These are phyloP conservation scores for Stropharia rugosoannulata DNA, from an alignment of 768 basidiomycete genomes.

Conservation along the genomic window DNA sequence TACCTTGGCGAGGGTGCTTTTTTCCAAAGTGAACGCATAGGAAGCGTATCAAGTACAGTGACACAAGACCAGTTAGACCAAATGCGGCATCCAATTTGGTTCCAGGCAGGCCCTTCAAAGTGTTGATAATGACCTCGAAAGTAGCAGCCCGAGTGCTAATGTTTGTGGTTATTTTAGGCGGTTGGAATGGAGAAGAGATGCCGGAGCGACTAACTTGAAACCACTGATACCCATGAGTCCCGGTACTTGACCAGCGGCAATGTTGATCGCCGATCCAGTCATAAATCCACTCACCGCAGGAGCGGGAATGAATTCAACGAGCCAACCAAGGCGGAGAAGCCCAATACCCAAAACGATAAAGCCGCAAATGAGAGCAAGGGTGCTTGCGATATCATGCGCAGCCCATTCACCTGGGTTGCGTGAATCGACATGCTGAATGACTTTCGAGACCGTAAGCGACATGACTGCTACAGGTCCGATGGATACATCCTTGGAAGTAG, in stretches of 20 bases:
- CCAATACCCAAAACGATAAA: constrained; percentile 92
- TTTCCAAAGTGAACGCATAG: constrained; percentile 47
- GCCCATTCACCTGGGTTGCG: constrained; percentile 57
- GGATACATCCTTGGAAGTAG: constrained; percentile 98
- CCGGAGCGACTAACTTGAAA: constrained; percentile 60
- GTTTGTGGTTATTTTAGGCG: constrained; percentile 5
- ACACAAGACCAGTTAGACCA: constrained; percentile 73
- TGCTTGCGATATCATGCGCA: constrained; percentile 77
- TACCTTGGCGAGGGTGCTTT: constrained; percentile 64
- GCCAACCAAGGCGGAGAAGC: constrained; percentile 86
- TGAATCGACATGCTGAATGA: constrained; percentile 66
- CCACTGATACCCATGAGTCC: constrained; percentile 85
- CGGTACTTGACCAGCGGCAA: constrained; percentile 85
- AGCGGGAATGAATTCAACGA: constrained; percentile 91
- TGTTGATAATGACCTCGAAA: constrained; percentile 90
- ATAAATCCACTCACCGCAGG: constrained; percentile 90
- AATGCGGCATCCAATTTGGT: constrained; percentile 85
- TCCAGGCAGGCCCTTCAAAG: constrained; percentile 75
- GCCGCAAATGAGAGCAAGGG: constrained; percentile 82
- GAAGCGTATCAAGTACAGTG: constrained; percentile 69
- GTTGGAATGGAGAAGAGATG: neutral
- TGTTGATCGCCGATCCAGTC: constrained; percentile 97
- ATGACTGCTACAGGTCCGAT: constrained; percentile 99
- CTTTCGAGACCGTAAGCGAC: constrained; percentile 84
- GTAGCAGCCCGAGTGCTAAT: constrained; percentile 80